These are phyloP conservation scores for Torulaspora globosa DNA, from an alignment of 1,139 yeast species.

Conservation along the genomic window DNA sequence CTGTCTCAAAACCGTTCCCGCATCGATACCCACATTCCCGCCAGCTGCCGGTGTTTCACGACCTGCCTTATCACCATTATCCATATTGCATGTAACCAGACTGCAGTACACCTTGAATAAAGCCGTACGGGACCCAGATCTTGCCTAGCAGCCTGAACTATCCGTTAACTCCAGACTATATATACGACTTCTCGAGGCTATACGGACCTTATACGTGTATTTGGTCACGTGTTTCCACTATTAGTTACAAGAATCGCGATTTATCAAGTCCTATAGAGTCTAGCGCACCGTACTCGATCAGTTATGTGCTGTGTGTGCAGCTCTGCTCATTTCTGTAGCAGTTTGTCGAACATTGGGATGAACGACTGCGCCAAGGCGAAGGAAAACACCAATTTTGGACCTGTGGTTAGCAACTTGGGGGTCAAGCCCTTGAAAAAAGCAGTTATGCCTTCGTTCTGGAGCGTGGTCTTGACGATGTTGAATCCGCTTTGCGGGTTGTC, in stretches of 20 bases:
- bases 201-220: neutral
- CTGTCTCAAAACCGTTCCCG: constrained; percentile 5
- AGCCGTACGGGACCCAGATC: constrained; percentile 1
- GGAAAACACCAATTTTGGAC: constrained; percentile 95
- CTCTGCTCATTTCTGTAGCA: constrained; percentile 37
- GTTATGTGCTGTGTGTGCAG: neutral
- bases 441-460: constrained; percentile 78
- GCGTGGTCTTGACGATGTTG: constrained; percentile 87
- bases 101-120: neutral
- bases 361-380: constrained; percentile 95
- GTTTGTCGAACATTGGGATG: constrained; percentile 89
- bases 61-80: neutral
- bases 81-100: neutral
- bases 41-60: constrained; percentile 1
- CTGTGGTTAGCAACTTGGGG: constrained; percentile 94
- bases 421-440: constrained; percentile 97
- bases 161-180: neutral
- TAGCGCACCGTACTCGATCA: neutral
- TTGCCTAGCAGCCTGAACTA: neutral
- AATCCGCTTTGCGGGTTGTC: constrained; percentile 94
- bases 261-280: neutral
- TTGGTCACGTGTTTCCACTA: constrained; percentile 1
- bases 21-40: neutral
- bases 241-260: neutral
- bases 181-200: neutral